Evolutionary conservation across 2,329 filamentous ascomycete species (phyloP).

Genomic region (Periconia macrospinosa): DNA sequence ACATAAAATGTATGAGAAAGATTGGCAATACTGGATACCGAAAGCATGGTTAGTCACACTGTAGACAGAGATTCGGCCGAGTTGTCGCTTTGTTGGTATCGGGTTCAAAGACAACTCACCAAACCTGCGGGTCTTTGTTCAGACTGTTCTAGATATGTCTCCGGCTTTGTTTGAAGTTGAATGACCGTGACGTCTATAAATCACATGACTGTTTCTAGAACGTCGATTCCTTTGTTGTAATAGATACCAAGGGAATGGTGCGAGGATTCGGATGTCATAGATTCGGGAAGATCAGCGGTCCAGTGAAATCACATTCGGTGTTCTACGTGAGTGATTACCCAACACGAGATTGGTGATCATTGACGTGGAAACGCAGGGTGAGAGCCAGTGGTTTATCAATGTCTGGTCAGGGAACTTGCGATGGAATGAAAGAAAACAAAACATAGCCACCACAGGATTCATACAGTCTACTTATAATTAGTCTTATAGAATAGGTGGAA

Average conservation of each 20-base stretch:
- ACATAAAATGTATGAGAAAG: no score
- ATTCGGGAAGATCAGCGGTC: neutral
- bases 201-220: constrained; percentile 4
- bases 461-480: no score
- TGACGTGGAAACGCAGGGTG: neutral
- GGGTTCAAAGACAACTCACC: neutral
- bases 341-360: neutral
- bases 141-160: neutral
- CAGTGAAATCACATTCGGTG: neutral
- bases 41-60: no score
- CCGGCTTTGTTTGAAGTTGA: constrained; percentile 1
- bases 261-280: neutral
- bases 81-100: neutral
- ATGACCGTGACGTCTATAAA: neutral
- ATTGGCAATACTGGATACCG: no score
- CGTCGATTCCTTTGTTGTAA: constrained; percentile 7
- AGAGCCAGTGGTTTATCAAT: no score
- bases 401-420: no score
- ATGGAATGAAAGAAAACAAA: no score
- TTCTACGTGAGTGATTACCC: neutral
- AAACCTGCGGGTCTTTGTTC: neutral
- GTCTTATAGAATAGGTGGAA: no score
- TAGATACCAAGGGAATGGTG: neutral
- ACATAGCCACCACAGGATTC: no score
- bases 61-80: neutral